phyloP scores from a whole-genome alignment of 225 moss, liverwort and hornwort genomes.

The Sphagnum tenellum region DNA sequence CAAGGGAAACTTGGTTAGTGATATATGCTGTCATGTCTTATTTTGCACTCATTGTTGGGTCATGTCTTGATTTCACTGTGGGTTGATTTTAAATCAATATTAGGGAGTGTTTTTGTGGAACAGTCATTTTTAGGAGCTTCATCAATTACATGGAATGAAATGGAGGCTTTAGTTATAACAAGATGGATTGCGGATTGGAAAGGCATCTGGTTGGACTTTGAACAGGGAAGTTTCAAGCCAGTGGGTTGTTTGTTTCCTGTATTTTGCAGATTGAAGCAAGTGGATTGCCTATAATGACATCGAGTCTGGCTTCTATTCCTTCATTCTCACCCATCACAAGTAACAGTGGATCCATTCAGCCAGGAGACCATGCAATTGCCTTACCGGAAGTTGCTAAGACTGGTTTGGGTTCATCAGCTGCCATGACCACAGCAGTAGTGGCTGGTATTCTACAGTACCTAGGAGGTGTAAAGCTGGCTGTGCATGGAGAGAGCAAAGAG shows the following conservation, averaged over 20 bases:
- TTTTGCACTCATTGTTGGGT: no score
- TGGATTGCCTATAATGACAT: conserved; percentile 51
- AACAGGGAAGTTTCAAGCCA: background rate
- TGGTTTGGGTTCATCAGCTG: conserved; percentile 96
- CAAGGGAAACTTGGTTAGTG: no score
- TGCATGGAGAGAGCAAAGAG: conserved; percentile 37
- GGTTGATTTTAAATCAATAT: no score
- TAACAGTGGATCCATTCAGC: conserved; percentile 41
- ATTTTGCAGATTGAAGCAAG: conserved; percentile 68
- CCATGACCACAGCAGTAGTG: conserved; percentile 91
- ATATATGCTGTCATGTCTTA: no score
- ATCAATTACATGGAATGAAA: no score
- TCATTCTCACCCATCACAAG: conserved; percentile 74
- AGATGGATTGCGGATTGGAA: no score
- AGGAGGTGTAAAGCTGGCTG: conserved; percentile 59
- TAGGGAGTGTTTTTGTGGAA: no score
- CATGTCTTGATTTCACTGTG: no score
- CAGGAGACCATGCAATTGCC: conserved; percentile 41
- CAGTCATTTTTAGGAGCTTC: no score
- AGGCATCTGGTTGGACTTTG: no score
- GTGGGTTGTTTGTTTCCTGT: background rate
- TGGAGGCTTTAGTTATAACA: no score
- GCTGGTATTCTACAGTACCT: conserved; percentile 72
- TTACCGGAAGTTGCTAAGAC: conserved; percentile 95
- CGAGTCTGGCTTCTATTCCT: conserved; percentile 61